phyloP scores from a whole-genome alignment of 192 early-diverging fungal genomes.

The Backusella sp. region DNA sequence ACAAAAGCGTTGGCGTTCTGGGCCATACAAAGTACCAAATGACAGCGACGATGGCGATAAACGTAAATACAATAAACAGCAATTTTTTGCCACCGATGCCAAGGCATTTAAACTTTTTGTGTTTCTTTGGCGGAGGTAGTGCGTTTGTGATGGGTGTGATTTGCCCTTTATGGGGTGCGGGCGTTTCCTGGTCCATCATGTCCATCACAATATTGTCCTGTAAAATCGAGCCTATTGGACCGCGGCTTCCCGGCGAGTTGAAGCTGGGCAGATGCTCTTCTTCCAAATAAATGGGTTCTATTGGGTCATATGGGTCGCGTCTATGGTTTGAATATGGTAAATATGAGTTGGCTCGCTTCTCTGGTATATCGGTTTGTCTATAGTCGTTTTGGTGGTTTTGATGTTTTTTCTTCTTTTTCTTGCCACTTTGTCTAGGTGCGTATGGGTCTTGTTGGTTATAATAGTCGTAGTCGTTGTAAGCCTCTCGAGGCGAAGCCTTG shows the following conservation, averaged over 20 bases:
- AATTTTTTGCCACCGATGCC: slow-evolving; percentile 9
- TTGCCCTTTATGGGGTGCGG: not conserved
- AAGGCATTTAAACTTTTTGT: not conserved
- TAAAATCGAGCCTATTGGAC: slow-evolving; percentile 22
- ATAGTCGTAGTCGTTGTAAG: not conserved
- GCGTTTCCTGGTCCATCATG: slow-evolving; percentile 12
- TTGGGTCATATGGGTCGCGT: slow-evolving; percentile 16
- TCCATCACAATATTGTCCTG: slow-evolving; percentile 34
- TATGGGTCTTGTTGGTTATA: slow-evolving; percentile 26
- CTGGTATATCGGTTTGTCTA: not conserved
- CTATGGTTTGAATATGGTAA: slow-evolving; percentile 34
- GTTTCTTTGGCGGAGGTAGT: not conserved
- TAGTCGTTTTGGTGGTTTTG: slow-evolving; percentile 1
- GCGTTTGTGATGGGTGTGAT: not conserved
- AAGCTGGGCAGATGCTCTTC: slow-evolving; percentile 24
- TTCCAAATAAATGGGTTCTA: slow-evolving; percentile 22
- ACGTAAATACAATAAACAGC: not conserved
- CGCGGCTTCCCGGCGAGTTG: slow-evolving; percentile 7
- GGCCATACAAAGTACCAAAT: slow-evolving; percentile 37
- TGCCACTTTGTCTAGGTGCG: not conserved
- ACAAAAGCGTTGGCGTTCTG: slow-evolving; percentile 7
- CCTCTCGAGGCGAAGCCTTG: not conserved
- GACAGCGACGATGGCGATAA: slow-evolving; percentile 19
- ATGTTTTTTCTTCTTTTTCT: not conserved
- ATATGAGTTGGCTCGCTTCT: slow-evolving; percentile 14